Evolutionary conservation across 2,329 filamentous ascomycete species (phyloP), one percentile per base, ranked within the genome.

Genomic region (Blastomyces parvus): DNA sequence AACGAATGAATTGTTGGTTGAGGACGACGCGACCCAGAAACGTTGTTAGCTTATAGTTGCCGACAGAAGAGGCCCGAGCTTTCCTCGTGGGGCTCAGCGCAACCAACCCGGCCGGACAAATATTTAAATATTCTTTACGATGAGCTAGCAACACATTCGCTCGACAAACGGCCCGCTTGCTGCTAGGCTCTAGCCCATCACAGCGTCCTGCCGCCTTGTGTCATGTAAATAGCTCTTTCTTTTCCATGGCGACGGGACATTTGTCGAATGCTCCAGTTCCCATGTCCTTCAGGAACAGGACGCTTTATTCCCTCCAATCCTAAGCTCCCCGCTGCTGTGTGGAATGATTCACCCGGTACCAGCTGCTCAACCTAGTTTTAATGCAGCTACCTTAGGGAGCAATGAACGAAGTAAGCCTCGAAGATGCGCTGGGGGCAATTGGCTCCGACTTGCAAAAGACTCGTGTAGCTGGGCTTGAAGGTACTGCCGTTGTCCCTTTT

Each of bases 391-490:
- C 33, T 42, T 9, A n/a, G 30, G 59, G 33, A 40, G 38, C 63
- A 58, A 80, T 79, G 78, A 74, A 70, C 59, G 75, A 80, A 67
- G 71, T 78, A 60, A 78, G 72, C 61, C 68, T 80, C 57, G 72
- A 75, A 58, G 72, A 73, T 65, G 77, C 77, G 19, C 70, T 81
- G 62, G 75, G 73, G 64, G 71, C 74, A 64, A 70, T 83, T 58
- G 70, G 74, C 22, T 78, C 78, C 33, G 77, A 76, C 38, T 77
- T 72, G 65, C 70, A 76, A 60, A 78, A 73, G 65, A 79, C 81
- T 33, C 82, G 83, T 48, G 72, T 70, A 42, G 77, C 81, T 64
- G 84, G 81, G 40, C 74, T 86, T 64, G 78, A 78, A 66, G 77
- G 79, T 80, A 69, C 55, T 48, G 60, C 46, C 48, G 7, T 46